Base-by-base conservation (phyloP, 2,329 filamentous ascomycete genomes). In the Fusarium chuoi region DNA sequence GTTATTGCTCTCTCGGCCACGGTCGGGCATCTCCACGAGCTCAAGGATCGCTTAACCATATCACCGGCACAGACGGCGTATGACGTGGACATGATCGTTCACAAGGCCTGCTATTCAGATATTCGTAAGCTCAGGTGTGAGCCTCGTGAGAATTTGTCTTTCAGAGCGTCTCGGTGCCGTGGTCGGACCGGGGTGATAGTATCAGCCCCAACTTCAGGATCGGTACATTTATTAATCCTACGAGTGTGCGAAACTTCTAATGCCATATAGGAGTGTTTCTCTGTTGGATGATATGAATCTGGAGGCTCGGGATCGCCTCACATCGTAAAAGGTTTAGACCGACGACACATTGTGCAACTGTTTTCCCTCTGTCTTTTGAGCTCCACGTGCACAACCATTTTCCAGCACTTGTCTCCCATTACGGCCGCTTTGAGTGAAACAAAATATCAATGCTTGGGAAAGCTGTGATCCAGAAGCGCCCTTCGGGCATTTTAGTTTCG, bases 1-100 rank as follows among this genome's bases (percentile, higher is more conserved):
- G 93, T 96, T 56, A 92, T 95, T 71, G 93, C 93, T 0, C 86
- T 96, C 3, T 95, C 93, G 4, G 93, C 93, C 4, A 96, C 93
- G 0, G 91, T 96, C 20, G 93, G 93, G 8, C 95, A 95, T 71
- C 92, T 92, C 1, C 80, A 87, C 4, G 89, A 92, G 75, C 94
- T 96, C 81, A 88, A 85, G 60, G 84, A 86, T 35, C 95, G 93
- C 93, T 85, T 96, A 1, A 83, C 84, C 2, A 85, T 85, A 7
- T 90, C 92, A 0, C 92, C 95, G 75, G 87, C 86, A 64, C 85
- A 86, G 4, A 90, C 90, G 65, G 91, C 91, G 0, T 87, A 88
- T 45, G 85, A 92, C 1, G 78, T 95, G 20, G 88, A 87, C 28
- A 93, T 93, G 87, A 89, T 95, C 18, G 84, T 90, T 48, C 92